These are phyloP conservation scores for Diutina rugosa DNA, from an alignment of 1,139 yeast species.

Conservation along the genomic window DNA sequence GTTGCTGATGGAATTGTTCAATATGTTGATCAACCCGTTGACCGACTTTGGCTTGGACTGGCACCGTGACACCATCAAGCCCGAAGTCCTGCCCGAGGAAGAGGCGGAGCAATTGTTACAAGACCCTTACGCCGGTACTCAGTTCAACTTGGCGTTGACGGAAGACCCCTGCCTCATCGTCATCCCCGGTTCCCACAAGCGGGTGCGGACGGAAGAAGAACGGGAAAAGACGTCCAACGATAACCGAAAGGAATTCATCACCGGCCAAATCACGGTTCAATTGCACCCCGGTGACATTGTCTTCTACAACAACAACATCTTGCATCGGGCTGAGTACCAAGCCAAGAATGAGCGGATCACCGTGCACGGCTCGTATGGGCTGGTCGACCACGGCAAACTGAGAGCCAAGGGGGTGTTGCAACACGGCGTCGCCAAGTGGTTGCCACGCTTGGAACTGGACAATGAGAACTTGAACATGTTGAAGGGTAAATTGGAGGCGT, in stretches of 20 bases:
- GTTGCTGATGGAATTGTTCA: conserved; percentile 39
- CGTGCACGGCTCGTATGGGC: conserved; percentile 43
- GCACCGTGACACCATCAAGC: conserved; percentile 44
- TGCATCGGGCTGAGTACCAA: conserved; percentile 37
- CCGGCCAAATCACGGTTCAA: conserved; percentile 28
- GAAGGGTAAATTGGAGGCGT: conserved; percentile 19
- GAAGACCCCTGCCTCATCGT: conserved; percentile 38
- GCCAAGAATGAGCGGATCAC: conserved; percentile 31
- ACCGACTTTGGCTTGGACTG: conserved; percentile 44
- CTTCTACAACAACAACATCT: conserved; percentile 40
- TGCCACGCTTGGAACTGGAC: conserved; percentile 25
- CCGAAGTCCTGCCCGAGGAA: conserved; percentile 34
- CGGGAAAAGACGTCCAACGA: conserved; percentile 26
- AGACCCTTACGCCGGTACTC: conserved; percentile 40
- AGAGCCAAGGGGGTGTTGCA: conserved; percentile 42
- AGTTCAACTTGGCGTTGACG: conserved; percentile 40
- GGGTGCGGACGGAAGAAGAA: conserved; percentile 36
- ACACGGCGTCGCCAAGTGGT: conserved; percentile 43
- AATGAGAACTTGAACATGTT: conserved; percentile 22
- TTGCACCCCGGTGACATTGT: conserved; percentile 43
- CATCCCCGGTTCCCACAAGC: conserved; percentile 36
- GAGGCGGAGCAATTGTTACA: conserved; percentile 26
- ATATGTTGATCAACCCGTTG: conserved; percentile 44
- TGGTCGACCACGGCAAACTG: conserved; percentile 25
- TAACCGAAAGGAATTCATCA: conserved; percentile 22